Evolutionary conservation across 2,329 filamentous ascomycete genomes (phyloP), one percentile per base, ranked within the genome.

Genomic region (Sarocladium strictum): DNA sequence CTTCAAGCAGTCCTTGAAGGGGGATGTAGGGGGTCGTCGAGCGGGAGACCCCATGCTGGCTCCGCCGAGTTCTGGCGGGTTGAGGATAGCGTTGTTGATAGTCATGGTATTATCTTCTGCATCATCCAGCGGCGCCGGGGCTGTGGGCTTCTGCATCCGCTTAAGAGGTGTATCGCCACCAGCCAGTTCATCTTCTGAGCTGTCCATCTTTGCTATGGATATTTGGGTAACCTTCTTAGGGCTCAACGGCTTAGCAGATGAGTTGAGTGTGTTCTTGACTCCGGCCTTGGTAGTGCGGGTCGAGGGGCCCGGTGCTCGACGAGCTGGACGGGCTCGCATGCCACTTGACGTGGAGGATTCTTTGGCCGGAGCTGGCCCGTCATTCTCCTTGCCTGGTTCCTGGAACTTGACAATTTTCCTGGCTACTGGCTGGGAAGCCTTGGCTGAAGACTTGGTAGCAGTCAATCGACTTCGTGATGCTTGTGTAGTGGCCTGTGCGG

Each of bases 321-420:
- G 76, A 40, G 81, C 74, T 15, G 81, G 68, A 33, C 68, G 65
- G 54, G 66, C 64, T 38, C 67, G 63, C 37, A 79, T 65, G 24
- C 74, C 72, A 11, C 37, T 40, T 6, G 63, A 58, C 12, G 67
- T 53, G 32, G 63, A 58, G 43, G 68, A 58, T 49, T 67, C 63
- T 62, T 76, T 56, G 41, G 50, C 15, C 1, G 26, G 27, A 19
- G 17, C 23, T 17, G 14, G 79, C 80, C 19, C 65, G 35, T 82
- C 67, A 59, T 86, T 86, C 64, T 86, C 83, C 68, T 86, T 86
- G 64, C 84, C 82, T 2, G 80, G 79, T 60, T 82, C 80, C 63
- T 84, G 76, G 64, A 86, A 86, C 56, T 79, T 83, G 62, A 86
- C 83, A 2, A 73, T 76, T 71, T 85, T 86, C 71, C 80, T 84